Percentiles rank a stretch among this genome's conserved stretches.
These are phyloP conservation scores for Cyclotella atomus DNA, from an alignment of 108 stramenopile genomes.

Conservation along the genomic window DNA sequence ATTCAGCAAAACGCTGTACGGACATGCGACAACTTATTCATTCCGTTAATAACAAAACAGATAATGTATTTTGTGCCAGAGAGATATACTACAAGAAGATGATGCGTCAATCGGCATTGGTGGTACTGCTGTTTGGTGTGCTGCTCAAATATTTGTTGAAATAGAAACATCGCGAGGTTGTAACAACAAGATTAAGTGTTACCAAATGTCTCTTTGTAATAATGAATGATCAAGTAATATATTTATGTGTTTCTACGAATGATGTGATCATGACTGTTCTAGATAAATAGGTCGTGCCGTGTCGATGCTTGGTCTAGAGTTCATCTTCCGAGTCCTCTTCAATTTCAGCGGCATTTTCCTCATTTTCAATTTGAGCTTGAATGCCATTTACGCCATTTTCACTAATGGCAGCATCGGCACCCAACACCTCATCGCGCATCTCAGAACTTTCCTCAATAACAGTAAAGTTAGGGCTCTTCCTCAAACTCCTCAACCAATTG, in stretches of 20 bases:
- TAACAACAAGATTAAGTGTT: background rate
- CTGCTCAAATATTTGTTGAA: background rate
- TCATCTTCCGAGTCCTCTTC: background rate
- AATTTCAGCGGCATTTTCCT: background rate
- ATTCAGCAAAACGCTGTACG: background rate
- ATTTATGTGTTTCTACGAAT: background rate
- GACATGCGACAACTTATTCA: background rate
- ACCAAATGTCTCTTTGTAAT: background rate
- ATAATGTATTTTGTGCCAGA: conserved; percentile 2
- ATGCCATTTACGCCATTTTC: too few relatives aligned
- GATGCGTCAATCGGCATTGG: background rate
- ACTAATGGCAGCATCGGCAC: too few relatives aligned
- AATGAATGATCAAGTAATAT: background rate
- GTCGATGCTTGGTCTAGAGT: background rate
- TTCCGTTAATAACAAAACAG: background rate
- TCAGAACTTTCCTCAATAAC: conserved; percentile 5
- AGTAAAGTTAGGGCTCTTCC: conserved; percentile 50
- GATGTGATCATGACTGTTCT: background rate
- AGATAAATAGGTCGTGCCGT: background rate
- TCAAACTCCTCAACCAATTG: conserved; percentile 41
- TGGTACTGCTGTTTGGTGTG: background rate
- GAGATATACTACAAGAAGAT: background rate
- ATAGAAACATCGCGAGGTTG: background rate
- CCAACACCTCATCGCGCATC: too few relatives aligned
- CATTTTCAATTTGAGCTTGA: too few relatives aligned